Evolutionary conservation across 1,284 basidiomycete genomes (phyloP), one percentile per base, ranked within the genome.

Genomic region (Butyriboletus appendiculatus): DNA sequence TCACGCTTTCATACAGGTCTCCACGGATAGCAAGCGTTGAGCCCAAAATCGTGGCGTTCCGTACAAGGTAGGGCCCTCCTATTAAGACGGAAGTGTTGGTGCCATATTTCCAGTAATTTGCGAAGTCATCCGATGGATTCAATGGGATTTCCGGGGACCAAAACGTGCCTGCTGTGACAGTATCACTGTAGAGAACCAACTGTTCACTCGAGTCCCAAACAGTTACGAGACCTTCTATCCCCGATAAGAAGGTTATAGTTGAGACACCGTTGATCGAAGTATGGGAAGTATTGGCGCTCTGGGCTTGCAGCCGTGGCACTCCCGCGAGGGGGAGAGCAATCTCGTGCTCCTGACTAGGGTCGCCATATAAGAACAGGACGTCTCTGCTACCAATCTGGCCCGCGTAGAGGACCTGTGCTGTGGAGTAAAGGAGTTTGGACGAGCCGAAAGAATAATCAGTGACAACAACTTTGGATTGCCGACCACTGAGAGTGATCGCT

Each of bases 381-480:
- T 92, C 87, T 28, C 87, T 78, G 4, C 65, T 71, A 38, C 82
- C 88, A 52, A 92, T 89, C 15, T 66, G 73, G 11, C 87, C 85
- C 0, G 89, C 83, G 61, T 82, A 91, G 63, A 84, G 69, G 32
- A 92, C 73, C 48, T 81, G 76, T 0, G 88, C 86, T 11, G 89
- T 88, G 7, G 88, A 85, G 66, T 85, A 89, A 4, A 78, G 65
- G 5, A 85, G 62, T 43, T 71, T 74, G 11, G 84, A 84, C 14
- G 67, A 75, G 18, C 88, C 87, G 63, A 86, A 88, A 3, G 75
- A 68, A 63, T 88, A 89, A 67, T 89, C 81, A 0, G 84, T 83
- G 24, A 88, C 77, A 32, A 91, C 71, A 24, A 88, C 70, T 67
- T 88, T 90, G 42, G 85, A 88, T 67, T 90, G 79, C 8, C 88